A percentile compares a stretch with the other conserved stretches of the same genome.
phyloP scores from a whole-genome alignment of 805 yeast genomes.

The Ogataea polymorpha region DNA sequence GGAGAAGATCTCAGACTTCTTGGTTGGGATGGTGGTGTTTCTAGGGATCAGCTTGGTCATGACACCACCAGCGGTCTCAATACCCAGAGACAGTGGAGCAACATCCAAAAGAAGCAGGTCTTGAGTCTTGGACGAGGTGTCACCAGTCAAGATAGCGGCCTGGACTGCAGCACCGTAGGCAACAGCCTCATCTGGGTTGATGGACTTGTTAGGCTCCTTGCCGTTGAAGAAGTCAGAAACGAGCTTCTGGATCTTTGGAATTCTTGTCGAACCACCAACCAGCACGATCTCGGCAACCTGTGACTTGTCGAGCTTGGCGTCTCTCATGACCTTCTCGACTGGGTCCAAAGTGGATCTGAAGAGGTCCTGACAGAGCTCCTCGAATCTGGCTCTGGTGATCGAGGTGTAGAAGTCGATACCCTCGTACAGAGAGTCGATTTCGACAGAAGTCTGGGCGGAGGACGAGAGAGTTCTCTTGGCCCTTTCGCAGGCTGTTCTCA shows the following conservation, averaged over 20 bases:
- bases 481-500: constrained; percentile 98
- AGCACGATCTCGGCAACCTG: constrained; percentile 89
- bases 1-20: constrained; percentile 69
- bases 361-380: constrained; percentile 90
- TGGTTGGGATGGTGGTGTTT: constrained; percentile 74
- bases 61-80: constrained; percentile 82
- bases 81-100: constrained; percentile 85
- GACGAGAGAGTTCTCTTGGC: constrained; percentile 98
- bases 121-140: constrained; percentile 93
- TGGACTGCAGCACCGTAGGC: constrained; percentile 99
- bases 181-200: constrained; percentile 98
- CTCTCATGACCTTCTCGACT: constrained; percentile 91
- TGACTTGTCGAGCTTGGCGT: constrained; percentile 86
- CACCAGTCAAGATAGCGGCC: constrained; percentile 96
- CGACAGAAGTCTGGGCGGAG: constrained; percentile 91
- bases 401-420: constrained; percentile 97
- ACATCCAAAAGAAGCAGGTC: constrained; percentile 93
- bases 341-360: constrained; percentile 95
- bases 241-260: constrained; percentile 93
- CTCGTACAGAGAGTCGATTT: constrained; percentile 92
- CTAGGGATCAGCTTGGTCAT: constrained; percentile 77
- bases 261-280: constrained; percentile 98
- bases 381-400: constrained; percentile 96
- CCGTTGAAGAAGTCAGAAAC: constrained; percentile 97
- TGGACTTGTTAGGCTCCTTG: constrained; percentile 93